A percentile compares a stretch with the other conserved stretches of the same genome.
phyloP scores from a whole-genome alignment of 495 filamentous ascomycete genomes.

The Choiromyces venosus region DNA sequence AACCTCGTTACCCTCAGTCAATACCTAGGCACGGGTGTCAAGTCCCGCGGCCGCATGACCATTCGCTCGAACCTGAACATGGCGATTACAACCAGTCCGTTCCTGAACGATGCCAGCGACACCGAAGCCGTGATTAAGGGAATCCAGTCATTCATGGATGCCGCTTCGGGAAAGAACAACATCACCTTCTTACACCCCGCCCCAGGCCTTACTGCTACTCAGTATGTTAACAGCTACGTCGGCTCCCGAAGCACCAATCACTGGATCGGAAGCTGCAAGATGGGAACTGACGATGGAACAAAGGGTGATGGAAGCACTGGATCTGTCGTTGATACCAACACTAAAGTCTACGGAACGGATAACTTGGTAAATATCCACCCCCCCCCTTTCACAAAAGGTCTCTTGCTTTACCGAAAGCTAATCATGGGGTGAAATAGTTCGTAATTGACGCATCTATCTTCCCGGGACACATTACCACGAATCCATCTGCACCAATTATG shows the following conservation, averaged over 20 bases:
- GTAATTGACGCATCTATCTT: slow-evolving; percentile 61
- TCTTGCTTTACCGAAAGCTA: not conserved
- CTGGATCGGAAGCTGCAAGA: slow-evolving; percentile 62
- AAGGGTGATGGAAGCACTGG: slow-evolving; percentile 51
- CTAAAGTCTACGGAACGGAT: slow-evolving; percentile 65
- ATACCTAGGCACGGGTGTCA: slow-evolving; percentile 60
- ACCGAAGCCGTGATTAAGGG: slow-evolving; percentile 49
- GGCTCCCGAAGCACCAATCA: slow-evolving; percentile 61
- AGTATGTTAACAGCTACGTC: slow-evolving; percentile 54
- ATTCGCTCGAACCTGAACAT: slow-evolving; percentile 56
- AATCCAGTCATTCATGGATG: slow-evolving; percentile 56
- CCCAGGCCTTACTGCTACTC: slow-evolving; percentile 48
- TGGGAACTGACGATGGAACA: slow-evolving; percentile 63
- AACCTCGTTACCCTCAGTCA: slow-evolving; percentile 58
- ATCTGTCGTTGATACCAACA: slow-evolving; percentile 63
- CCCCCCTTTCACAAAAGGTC: not conserved
- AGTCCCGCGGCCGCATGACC: slow-evolving; percentile 58
- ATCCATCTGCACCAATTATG: slow-evolving; percentile 58
- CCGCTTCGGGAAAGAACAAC: slow-evolving; percentile 50
- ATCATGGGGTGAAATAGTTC: slow-evolving; percentile 41
- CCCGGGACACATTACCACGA: slow-evolving; percentile 57
- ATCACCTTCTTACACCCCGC: slow-evolving; percentile 55
- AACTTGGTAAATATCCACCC: slow-evolving; percentile 49
- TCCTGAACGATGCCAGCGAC: slow-evolving; percentile 53
- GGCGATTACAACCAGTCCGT: slow-evolving; percentile 52